These are phyloP conservation scores for Fusarium pseudograminearum DNA, from an alignment of 2,329 filamentous ascomycete genomes.

Conservation along the genomic window DNA sequence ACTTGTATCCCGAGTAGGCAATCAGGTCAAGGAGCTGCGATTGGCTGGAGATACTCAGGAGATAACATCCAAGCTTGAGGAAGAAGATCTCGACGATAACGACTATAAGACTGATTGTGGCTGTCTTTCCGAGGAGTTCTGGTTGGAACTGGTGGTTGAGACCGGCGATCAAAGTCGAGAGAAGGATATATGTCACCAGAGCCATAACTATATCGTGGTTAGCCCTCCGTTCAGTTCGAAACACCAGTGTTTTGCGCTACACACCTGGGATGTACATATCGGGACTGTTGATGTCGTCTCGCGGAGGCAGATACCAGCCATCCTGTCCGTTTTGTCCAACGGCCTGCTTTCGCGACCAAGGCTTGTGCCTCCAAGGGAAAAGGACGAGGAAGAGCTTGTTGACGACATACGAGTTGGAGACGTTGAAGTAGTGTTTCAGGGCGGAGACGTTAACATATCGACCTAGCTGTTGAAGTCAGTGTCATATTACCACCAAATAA, in stretches of 20 bases:
- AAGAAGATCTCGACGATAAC: slow-evolving; percentile 90
- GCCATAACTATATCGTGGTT: slow-evolving; percentile 77
- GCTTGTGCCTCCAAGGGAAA: slow-evolving; percentile 97
- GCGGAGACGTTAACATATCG: slow-evolving; percentile 91
- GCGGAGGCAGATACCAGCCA: slow-evolving; percentile 86
- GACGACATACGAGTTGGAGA: slow-evolving; percentile 96
- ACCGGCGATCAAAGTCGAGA: slow-evolving; percentile 90
- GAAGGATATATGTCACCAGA: slow-evolving; percentile 94
- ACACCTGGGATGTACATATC: slow-evolving; percentile 95
- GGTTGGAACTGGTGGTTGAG: slow-evolving; percentile 93
- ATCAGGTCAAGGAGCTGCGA: slow-evolving; percentile 93
- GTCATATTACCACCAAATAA: background rate
- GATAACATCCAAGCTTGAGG: slow-evolving; percentile 91
- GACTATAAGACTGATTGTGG: slow-evolving; percentile 84
- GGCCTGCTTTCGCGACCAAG: slow-evolving; percentile 92
- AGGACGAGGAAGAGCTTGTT: slow-evolving; percentile 94
- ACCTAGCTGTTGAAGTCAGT: slow-evolving; percentile 59
- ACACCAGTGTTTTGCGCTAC: slow-evolving; percentile 32
- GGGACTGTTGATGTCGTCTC: slow-evolving; percentile 96
- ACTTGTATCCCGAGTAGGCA: slow-evolving; percentile 98
- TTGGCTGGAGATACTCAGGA: slow-evolving; percentile 92
- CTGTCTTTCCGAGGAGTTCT: slow-evolving; percentile 90
- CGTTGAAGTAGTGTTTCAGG: slow-evolving; percentile 99
- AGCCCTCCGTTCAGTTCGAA: slow-evolving; percentile 25
- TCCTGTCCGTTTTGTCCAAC: slow-evolving; percentile 76